Base-by-base conservation (phyloP, 116 monocot species). In the Papilionanthe hybrid region DNA sequence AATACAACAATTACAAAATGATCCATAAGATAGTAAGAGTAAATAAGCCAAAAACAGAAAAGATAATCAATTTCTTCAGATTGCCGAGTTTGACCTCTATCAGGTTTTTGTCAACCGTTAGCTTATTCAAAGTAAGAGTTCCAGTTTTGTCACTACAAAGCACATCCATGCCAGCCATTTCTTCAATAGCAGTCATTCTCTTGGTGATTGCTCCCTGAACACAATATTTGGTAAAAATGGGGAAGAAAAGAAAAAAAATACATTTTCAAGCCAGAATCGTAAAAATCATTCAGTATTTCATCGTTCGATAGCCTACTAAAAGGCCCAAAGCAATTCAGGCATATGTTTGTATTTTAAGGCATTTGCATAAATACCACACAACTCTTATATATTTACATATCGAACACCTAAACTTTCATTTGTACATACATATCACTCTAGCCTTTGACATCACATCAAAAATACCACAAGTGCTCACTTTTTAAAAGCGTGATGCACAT, bases 141-240 rank as follows among this genome's bases (percentile, higher is more conserved):
- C 95, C 95, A 65, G 95, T 95, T 79, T 95, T 95, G 76, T 95
- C 95, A 86, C 95, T 95, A 77, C 95, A 95, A 67, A 95, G 95
- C n/a, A 95, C 95, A 86, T 95, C 95, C 95, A 95, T 95, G 32
- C 92, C 95, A 48, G 95, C 95, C 95, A 95, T 95, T 83, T 95
- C 95, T 80, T 95, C 95, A 77, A 95, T 95, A 3, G 95, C 95
- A 18, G 95, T 95, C 95, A 95, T 95, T 85, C 95, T 92, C 78
- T 95, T 95, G 37, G 95, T 95, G 41, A 95, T 95, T 55, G 95
- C 92, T 65, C 95, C 95, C 94, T 94, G 82, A 79, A 87, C 17
- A n/a, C 27, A 68, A 30, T 30, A 30, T 68, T 60, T 60, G n/a
- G 9, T 29, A 30, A 68, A 68, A 13, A 28, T 25, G 42, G 4